Conservation (phyloP, 2,329 filamentous ascomycete genomes). For the Nothophoma quercina region DNA sequence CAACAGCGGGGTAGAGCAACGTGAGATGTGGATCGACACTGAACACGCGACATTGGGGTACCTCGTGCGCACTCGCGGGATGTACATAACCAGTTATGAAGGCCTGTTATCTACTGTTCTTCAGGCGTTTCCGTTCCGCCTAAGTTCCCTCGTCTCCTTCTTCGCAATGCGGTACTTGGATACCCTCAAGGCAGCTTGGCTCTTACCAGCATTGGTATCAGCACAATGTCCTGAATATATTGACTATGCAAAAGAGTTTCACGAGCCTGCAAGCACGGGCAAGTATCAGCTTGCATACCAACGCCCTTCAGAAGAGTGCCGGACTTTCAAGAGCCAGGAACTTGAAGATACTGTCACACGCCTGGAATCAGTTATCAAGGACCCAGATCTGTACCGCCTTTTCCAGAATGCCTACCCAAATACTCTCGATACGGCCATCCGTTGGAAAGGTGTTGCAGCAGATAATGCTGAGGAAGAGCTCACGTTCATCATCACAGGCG, state of each 20-base stretch:
- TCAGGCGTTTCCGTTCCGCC: not conserved
- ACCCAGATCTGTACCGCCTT: slow-evolving; percentile 70
- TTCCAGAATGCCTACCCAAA: slow-evolving; percentile 79
- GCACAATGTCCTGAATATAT: slow-evolving; percentile 56
- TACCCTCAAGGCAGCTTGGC: slow-evolving; percentile 22
- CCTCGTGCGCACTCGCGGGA: slow-evolving; percentile 4
- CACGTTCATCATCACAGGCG: slow-evolving; percentile 66
- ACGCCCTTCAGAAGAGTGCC: slow-evolving; percentile 53
- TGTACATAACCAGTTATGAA: slow-evolving; percentile 4
- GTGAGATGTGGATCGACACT: slow-evolving; percentile 28
- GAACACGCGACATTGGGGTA: slow-evolving; percentile 4
- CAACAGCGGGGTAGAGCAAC: slow-evolving; percentile 43
- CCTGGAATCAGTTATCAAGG: slow-evolving; percentile 51
- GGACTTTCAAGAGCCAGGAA: slow-evolving; percentile 56
- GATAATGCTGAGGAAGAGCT: slow-evolving; percentile 69
- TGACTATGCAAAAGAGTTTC: slow-evolving; percentile 51
- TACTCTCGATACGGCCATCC: slow-evolving; percentile 75
- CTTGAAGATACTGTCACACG: slow-evolving; percentile 52
- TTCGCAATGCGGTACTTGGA: slow-evolving; percentile 35
- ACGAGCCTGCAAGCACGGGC: slow-evolving; percentile 55
- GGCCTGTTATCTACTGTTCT: not conserved
- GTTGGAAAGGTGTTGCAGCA: slow-evolving; percentile 69
- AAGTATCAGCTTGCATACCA: slow-evolving; percentile 56
- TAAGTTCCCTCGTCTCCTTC: not conserved
- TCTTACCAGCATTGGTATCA: slow-evolving; percentile 32